A percentile compares a stretch with the other conserved stretches of the same genome.
Conservation (phyloP, 441 rosid species). For the Gossypium trilobum region DNA sequence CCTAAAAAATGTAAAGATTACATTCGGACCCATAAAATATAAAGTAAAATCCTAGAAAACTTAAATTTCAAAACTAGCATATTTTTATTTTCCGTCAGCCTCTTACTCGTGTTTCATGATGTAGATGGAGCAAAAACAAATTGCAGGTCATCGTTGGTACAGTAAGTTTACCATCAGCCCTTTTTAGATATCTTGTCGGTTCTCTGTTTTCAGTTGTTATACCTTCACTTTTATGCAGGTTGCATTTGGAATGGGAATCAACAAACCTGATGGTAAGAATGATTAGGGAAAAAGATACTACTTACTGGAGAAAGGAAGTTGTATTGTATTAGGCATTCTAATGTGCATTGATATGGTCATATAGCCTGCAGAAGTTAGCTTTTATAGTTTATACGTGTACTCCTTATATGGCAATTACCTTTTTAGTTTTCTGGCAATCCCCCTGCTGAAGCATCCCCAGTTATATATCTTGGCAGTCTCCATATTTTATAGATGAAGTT, state of each 20-base stretch:
- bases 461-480: conserved; percentile 1
- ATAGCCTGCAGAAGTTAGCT: background rate
- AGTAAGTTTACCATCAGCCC: conserved; percentile 39
- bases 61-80: background rate
- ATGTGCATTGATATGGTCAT: background rate
- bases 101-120: conserved; percentile 22
- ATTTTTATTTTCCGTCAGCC: background rate
- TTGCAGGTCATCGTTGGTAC: conserved; percentile 96
- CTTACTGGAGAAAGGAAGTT: background rate
- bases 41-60: background rate
- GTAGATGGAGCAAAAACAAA: conserved; percentile 92
- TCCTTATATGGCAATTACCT: background rate
- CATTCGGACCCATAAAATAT: background rate
- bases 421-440: background rate
- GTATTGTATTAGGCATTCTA: background rate
- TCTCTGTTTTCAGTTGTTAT: conserved; percentile 18
- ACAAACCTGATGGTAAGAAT: conserved; percentile 94
- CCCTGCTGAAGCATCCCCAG: background rate
- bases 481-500: background rate
- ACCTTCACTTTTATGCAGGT: conserved; percentile 41
- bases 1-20: background rate
- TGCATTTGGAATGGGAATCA: conserved; percentile 99
- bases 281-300: conserved; percentile 1
- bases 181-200: background rate
- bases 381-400: background rate